Base-by-base conservation (phyloP, 805 yeast species). In the Candida succiphila region DNA sequence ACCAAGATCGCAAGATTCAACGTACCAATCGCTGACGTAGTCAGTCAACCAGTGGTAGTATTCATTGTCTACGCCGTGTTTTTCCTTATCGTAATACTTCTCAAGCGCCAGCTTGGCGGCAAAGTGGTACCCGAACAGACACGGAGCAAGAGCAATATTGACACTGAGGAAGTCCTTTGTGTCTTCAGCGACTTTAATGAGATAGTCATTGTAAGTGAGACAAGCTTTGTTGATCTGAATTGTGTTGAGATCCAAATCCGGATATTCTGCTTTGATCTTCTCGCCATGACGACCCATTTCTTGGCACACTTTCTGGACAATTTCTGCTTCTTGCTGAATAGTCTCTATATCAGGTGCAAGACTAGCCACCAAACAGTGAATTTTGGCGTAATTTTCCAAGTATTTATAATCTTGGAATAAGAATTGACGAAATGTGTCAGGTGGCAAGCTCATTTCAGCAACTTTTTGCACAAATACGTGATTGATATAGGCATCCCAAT, bases 111-210 rank as follows among this genome's bases (percentile, higher is more conserved):
- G 25, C 3, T 37, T 27, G 0, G 73, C 71, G 2, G 87, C 86
- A 31, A 69, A 63, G 24, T 69, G 69, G 49, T 80, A 80, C 1
- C 94, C 94, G 49, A 76, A 68, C 31, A 81, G 54, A 52, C 94
- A 83, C 1, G 94, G 92, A 7, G 85, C 70, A 34, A 81, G 53
- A 0, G 89, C 83, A 7, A 78, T 68, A 37, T 74, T 73, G 33
- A 80, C 67, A 30, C 76, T 82, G 21, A 77, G 51, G 71, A 78
- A 78, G 48, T 78, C 78, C 19, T 70, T 67, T 20, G 66, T 65
- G 27, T 56, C 58, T 17, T 61, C 54, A 4, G 78, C 78, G 5
- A 78, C 55, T 16, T 70, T 65, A 27, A 66, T 45, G 37, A 84
- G 59, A 41, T 74, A 81, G 25, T 78, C 63, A 23, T 80, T 69